Evolutionary conservation across 768 basidiomycete genomes (phyloP), one percentile per base, ranked within the genome.

Genomic region (Suillus bovinus): DNA sequence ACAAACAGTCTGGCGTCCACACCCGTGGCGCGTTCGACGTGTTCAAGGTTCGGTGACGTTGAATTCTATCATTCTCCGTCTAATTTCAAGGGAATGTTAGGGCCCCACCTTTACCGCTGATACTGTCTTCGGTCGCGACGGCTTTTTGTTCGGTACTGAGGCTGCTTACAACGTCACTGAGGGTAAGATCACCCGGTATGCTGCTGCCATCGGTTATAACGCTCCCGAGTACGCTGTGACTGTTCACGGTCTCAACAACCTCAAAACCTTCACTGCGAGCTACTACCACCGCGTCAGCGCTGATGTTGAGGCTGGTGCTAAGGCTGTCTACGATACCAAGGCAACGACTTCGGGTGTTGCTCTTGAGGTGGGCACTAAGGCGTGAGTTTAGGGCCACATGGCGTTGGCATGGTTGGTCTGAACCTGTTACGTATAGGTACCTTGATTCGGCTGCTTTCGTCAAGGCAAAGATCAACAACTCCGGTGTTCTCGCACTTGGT

Each of bases 381-480:
- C 91, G 85, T 95, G 76, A 78, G 89, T 88, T 31, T 53, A 41
- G 11, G 5, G 24, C 38, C 31, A 54, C 13, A 0, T 33, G 0
- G 46, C 16, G 24, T 24, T 47, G 14, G 14, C 7, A 24, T 27
- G 14, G 1, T 59, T 38, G 24, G 2, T 61, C 34, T 61, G 22
- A 66, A 22, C 56, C 0, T 8, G 60, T 61, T 36, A 58, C 39
- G 36, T 49, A 50, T 61, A 91, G 88, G 54, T 88, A 88, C 80
- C 88, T 96, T 66, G 95, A 98, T 80, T 77, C 83, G 34, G 88
- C 94, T 67, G 90, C 95, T 10, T 98, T 93, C 73, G 84, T 98
- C 80, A 99, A 99, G 85, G 93, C 95, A 68, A 98, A 98, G 85
- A 96, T 99, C 82, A 98, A 98, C 87, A 96, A 96, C 81, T 76